Conservation (phyloP, 169 alveolate species). For the Perkinsus marinus region DNA sequence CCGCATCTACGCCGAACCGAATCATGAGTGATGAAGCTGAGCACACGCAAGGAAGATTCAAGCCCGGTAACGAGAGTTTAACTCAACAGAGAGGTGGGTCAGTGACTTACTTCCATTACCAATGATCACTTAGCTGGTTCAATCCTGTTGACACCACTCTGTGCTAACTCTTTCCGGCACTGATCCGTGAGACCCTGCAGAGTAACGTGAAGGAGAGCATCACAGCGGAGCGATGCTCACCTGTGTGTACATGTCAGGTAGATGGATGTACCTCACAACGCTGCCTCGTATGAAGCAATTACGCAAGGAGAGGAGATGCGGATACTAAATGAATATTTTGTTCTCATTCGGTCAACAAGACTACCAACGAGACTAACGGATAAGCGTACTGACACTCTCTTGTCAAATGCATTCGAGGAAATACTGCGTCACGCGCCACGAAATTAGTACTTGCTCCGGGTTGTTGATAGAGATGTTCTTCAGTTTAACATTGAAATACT, state of each 20-base stretch:
- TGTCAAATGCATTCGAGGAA: too few relatives aligned
- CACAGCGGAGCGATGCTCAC: constrained; percentile 43
- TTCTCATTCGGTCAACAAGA: too few relatives aligned
- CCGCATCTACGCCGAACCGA: not conserved
- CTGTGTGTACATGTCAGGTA: constrained; percentile 73
- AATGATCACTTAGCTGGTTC: not conserved
- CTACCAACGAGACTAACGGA: too few relatives aligned
- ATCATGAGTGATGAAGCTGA: not conserved
- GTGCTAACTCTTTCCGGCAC: not conserved
- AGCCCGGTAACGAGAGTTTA: not conserved
- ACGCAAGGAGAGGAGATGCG: constrained; percentile 47
- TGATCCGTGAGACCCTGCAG: not conserved
- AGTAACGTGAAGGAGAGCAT: not conserved
- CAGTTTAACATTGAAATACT: constrained; percentile 74
- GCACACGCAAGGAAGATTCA: not conserved
- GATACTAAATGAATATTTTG: not conserved
- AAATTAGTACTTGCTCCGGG: constrained; percentile 34
- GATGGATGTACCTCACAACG: constrained; percentile 78
- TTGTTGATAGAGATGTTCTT: constrained; percentile 72
- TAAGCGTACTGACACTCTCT: too few relatives aligned
- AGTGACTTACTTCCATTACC: not conserved
- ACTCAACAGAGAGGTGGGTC: not conserved
- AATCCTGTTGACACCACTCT: not conserved
- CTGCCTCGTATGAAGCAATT: constrained; percentile 87
- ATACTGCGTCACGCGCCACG: not conserved